phyloP scores from a whole-genome alignment of 345 rosid genomes.

The Orychophragmus violaceus region DNA sequence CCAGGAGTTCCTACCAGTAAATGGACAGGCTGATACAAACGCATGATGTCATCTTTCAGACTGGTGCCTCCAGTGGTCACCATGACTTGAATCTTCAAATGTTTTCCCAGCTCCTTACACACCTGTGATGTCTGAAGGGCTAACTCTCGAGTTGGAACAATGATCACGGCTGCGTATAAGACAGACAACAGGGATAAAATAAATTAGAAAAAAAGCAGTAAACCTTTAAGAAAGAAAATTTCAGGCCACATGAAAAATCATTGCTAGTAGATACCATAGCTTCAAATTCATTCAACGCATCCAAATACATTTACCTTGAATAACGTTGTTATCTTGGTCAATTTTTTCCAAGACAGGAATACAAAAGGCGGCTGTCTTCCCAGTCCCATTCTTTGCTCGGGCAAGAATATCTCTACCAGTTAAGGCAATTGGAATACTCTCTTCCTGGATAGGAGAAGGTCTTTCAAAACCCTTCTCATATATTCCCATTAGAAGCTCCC shows the following conservation, averaged over 20 bases:
- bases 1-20: slow-evolving; percentile 45
- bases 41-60: background rate
- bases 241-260: background rate
- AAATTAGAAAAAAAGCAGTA: background rate
- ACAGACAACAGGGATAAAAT: background rate
- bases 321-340: background rate
- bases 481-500: background rate
- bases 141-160: slow-evolving; percentile 85
- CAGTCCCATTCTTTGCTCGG: background rate
- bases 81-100: background rate
- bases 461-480: background rate
- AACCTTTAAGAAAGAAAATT: background rate
- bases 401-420: background rate
- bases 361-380: background rate
- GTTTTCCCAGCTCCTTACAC: slow-evolving; percentile 71
- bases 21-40: background rate
- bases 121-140: slow-evolving; percentile 95
- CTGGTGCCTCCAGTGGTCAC: background rate
- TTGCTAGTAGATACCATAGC: background rate
- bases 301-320: slow-evolving; percentile 18
- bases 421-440: background rate
- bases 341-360: background rate
- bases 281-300: background rate
- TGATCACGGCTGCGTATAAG: slow-evolving; percentile 60
- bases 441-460: background rate